Conservation (phyloP, 352 stramenopile species). For the Achlya hypogyna region DNA sequence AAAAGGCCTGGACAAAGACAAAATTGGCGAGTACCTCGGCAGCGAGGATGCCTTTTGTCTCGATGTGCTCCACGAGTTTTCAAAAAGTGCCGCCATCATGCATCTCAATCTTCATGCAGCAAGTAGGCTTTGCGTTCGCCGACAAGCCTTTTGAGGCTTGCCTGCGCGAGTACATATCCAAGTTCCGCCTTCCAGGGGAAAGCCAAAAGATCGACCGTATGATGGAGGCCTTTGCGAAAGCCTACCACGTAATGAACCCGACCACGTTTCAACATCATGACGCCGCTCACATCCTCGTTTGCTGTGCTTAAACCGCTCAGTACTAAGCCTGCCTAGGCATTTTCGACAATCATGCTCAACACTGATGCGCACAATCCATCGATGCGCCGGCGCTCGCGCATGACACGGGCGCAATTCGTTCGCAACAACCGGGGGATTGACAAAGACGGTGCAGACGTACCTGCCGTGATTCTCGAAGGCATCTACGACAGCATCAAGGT, state of each 20-base stretch:
- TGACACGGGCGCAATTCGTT: conserved; percentile 78
- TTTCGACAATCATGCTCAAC: conserved; percentile 99
- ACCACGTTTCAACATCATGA: conserved; percentile 92
- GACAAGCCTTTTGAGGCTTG: conserved; percentile 80
- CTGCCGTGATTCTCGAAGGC: conserved; percentile 83
- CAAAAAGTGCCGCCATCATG: conserved; percentile 92
- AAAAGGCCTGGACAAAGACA: conserved; percentile 86
- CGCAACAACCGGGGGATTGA: conserved; percentile 83
- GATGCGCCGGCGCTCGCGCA: conserved; percentile 87
- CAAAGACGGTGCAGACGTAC: conserved; percentile 88
- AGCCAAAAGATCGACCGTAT: conserved; percentile 98
- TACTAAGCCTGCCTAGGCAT: conserved; percentile 40
- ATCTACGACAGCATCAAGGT: conserved; percentile 97
- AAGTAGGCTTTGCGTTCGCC: conserved; percentile 92
- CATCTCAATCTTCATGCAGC: conserved; percentile 58
- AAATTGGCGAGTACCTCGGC: conserved; percentile 95
- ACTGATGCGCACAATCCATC: conserved; percentile 94
- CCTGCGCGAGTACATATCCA: conserved; percentile 88
- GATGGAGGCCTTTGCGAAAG: conserved; percentile 94
- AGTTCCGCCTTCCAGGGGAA: conserved; percentile 96
- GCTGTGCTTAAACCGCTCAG: background rate
- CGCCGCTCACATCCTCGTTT: conserved; percentile 94
- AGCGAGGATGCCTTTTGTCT: conserved; percentile 89
- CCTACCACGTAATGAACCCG: conserved; percentile 61
- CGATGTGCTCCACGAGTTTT: conserved; percentile 88